A percentile compares a stretch with the other conserved stretches of the same genome.
These are phyloP conservation scores for Lachnellula occidentalis DNA, from an alignment of 2,329 filamentous ascomycete genomes.

Conservation along the genomic window DNA sequence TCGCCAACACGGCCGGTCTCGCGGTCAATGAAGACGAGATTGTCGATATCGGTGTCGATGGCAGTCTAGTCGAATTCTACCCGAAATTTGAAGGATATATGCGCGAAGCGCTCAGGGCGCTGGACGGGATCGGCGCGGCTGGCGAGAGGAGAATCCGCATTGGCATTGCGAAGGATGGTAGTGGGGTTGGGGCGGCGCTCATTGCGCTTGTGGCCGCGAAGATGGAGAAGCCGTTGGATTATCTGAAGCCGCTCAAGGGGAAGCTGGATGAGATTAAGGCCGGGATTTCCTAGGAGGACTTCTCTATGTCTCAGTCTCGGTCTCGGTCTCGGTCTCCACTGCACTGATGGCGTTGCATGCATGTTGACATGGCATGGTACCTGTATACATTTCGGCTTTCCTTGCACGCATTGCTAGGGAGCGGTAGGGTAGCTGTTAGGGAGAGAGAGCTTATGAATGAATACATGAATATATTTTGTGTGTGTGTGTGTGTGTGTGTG, in stretches of 20 bases:
- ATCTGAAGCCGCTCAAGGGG: conserved; percentile 12
- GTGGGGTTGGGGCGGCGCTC: conserved; percentile 88
- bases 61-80: conserved; percentile 92
- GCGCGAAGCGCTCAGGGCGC: conserved; percentile 69
- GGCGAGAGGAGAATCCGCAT: conserved; percentile 87
- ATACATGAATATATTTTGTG: too few species aligned
- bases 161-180: conserved; percentile 94
- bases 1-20: conserved; percentile 22
- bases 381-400: too few species aligned
- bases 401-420: too few species aligned
- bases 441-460: too few species aligned
- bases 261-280: not conserved
- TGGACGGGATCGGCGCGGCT: conserved; percentile 69
- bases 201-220: conserved; percentile 84
- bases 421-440: too few species aligned
- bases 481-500: too few species aligned
- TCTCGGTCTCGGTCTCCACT: too few species aligned
- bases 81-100: conserved; percentile 87
- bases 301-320: too few species aligned
- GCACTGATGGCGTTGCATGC: too few species aligned
- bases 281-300: not conserved
- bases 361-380: too few species aligned
- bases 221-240: conserved; percentile 31
- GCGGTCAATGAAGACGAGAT: conserved; percentile 52
- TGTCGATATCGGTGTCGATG: conserved; percentile 88